Evolutionary conservation across 2,329 filamentous ascomycete species (phyloP).

Genomic region (Aspergillus spinulosporus): DNA sequence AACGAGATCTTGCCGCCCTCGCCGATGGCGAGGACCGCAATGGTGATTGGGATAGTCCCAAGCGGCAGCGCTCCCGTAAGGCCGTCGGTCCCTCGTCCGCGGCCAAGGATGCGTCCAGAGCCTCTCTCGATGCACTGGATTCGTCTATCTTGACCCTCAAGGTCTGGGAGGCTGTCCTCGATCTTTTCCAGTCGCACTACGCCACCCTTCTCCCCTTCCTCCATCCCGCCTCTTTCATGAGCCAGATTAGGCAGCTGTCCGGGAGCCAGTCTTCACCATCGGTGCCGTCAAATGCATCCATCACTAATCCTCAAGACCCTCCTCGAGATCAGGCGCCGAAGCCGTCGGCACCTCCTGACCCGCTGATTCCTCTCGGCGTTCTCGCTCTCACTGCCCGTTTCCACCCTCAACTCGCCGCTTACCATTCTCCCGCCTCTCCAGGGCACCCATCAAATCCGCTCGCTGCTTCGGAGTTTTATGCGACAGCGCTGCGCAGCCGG

Average conservation of each 20-base stretch:
- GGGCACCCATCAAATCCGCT: conserved; percentile 50
- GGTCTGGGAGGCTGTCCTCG: conserved; percentile 59
- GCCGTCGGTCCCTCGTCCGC: conserved; percentile 30
- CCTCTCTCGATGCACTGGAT: conserved; percentile 49
- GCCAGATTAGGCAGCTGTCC: conserved; percentile 46
- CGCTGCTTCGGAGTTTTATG: conserved; percentile 57
- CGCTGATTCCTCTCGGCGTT: conserved; percentile 56
- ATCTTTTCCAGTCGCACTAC: conserved; percentile 59
- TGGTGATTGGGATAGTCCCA: conserved; percentile 46
- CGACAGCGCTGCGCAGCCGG: conserved; percentile 51
- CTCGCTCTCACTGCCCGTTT: conserved; percentile 58
- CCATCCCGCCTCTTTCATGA: conserved; percentile 56
- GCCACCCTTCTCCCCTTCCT: conserved; percentile 59
- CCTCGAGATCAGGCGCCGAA: conserved; percentile 33
- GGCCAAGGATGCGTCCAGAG: conserved; percentile 34
- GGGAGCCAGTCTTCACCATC: conserved; percentile 22
- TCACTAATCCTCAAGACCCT: conserved; percentile 6
- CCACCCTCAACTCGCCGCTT: conserved; percentile 51
- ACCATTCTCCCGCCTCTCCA: conserved; percentile 49
- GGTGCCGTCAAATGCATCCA: conserved; percentile 16
- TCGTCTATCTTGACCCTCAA: conserved; percentile 52
- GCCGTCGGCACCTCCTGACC: conserved; percentile 38
- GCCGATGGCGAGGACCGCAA: conserved; percentile 42
- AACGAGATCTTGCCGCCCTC: conserved; percentile 40
- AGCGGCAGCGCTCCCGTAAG: conserved; percentile 43